Conservation (phyloP, 306 rosid genomes). For the Sindora glabra region DNA sequence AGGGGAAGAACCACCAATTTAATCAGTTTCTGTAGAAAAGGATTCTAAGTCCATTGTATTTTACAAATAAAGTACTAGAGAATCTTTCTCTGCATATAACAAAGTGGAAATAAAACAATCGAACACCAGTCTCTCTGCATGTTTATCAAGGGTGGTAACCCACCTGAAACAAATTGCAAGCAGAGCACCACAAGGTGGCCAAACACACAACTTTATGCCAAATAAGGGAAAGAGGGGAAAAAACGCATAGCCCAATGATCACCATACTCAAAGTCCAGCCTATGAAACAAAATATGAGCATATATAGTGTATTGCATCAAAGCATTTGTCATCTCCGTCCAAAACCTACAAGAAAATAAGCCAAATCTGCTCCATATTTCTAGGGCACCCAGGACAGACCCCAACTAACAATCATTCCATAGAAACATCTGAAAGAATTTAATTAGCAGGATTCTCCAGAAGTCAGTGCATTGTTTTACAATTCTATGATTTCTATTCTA, state of each 20-base stretch:
- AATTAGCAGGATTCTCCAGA: neutral
- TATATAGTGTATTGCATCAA: neutral
- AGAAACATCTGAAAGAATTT: too few species aligned
- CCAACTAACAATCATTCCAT: neutral
- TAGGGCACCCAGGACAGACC: neutral
- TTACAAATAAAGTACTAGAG: neutral
- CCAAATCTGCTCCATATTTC: neutral
- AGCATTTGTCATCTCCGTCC: neutral
- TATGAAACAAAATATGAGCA: too few species aligned
- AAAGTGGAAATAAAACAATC: neutral
- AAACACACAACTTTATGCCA: neutral
- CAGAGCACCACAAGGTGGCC: neutral
- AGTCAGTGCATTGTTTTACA: neutral
- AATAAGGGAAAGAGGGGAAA: neutral
- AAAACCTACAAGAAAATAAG: neutral
- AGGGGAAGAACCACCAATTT: neutral
- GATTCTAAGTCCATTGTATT: neutral
- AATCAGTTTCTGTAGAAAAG: neutral
- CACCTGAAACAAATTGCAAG: neutral
- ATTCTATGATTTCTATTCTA: neutral
- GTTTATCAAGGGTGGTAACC: conserved; percentile 2
- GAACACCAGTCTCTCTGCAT: neutral
- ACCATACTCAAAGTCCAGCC: neutral
- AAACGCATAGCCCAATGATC: neutral
- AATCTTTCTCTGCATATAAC: neutral